Percentiles rank a stretch among this genome's conserved stretches.
These are phyloP conservation scores for Fusarium nelsonii DNA, from an alignment of 2,329 filamentous ascomycete genomes.

Conservation along the genomic window DNA sequence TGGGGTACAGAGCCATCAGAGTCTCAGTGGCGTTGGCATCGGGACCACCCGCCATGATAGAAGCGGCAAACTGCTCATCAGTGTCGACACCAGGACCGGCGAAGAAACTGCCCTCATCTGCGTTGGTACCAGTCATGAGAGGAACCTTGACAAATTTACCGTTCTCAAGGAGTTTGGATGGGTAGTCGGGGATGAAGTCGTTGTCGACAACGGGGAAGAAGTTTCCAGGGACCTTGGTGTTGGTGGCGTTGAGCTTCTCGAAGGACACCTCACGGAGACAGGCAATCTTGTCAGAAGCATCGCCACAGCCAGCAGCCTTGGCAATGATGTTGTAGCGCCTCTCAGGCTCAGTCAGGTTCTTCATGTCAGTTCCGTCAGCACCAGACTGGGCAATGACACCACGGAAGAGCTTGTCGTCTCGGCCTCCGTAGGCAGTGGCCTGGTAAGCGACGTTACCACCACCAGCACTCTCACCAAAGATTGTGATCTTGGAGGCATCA, in stretches of 20 bases:
- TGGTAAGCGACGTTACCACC: constrained; percentile 63
- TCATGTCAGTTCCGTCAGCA: constrained; percentile 48
- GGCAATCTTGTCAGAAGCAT: constrained; percentile 40
- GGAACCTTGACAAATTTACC: constrained; percentile 74
- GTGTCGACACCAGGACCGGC: constrained; percentile 58
- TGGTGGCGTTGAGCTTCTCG: constrained; percentile 41
- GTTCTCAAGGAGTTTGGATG: constrained; percentile 64
- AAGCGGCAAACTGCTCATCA: constrained; percentile 13
- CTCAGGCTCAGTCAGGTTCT: constrained; percentile 27
- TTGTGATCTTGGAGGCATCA: constrained; percentile 58
- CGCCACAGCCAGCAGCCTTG: constrained; percentile 42
- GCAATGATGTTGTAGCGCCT: constrained; percentile 42
- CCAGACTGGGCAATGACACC: constrained; percentile 65
- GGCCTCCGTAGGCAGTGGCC: constrained; percentile 63
- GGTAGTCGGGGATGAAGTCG: constrained; percentile 55
- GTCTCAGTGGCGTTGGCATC: constrained; percentile 30
- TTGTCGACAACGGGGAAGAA: constrained; percentile 50
- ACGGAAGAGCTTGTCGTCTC: constrained; percentile 66
- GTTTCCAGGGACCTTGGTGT: constrained; percentile 13
- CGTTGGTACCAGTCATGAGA: constrained; percentile 72
- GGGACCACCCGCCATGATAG: constrained; percentile 9
- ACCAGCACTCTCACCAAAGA: constrained; percentile 62
- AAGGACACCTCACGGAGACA: constrained; percentile 49
- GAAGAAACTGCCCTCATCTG: constrained; percentile 73
- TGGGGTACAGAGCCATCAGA: constrained; percentile 39